A percentile compares a stretch with the other conserved stretches of the same genome.
These are phyloP conservation scores for Spinellus fusiger DNA, from an alignment of 192 early-diverging fungal genomes.

Conservation along the genomic window DNA sequence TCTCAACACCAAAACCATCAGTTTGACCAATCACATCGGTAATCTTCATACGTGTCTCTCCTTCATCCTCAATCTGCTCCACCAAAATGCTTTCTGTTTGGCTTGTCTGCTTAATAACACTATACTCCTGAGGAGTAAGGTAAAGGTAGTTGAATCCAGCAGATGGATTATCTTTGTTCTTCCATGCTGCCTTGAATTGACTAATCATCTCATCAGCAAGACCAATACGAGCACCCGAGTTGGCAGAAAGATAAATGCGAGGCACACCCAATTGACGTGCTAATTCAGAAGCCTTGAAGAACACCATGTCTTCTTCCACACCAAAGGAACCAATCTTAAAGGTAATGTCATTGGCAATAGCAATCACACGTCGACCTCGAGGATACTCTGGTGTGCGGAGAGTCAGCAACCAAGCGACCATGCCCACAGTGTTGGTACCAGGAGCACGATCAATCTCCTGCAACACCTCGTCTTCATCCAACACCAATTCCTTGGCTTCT, in stretches of 20 bases:
- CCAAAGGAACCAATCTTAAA: conserved; percentile 97
- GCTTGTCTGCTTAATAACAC: conserved; percentile 51
- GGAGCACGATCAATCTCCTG: conserved; percentile 72
- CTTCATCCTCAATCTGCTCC: conserved; percentile 65
- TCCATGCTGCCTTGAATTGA: conserved; percentile 85
- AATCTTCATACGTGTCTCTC: conserved; percentile 75
- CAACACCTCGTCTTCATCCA: conserved; percentile 76
- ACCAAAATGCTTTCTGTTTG: conserved; percentile 67
- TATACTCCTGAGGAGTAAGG: conserved; percentile 67
- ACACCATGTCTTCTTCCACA: conserved; percentile 85
- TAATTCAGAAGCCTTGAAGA: conserved; percentile 86
- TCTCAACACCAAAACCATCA: conserved; percentile 95
- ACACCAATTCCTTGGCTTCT: conserved; percentile 78
- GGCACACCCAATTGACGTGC: conserved; percentile 84
- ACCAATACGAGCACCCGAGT: conserved; percentile 98
- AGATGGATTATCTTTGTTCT: conserved; percentile 68
- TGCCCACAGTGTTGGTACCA: conserved; percentile 89
- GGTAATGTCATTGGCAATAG: conserved; percentile 98
- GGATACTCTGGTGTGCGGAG: conserved; percentile 93
- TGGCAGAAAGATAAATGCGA: conserved; percentile 93
- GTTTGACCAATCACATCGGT: conserved; percentile 80
- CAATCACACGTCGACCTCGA: conserved; percentile 74
- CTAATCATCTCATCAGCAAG: conserved; percentile 89
- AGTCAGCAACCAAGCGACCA: conserved; percentile 93
- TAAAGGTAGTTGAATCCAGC: conserved; percentile 95